Base-by-base conservation (phyloP, 2,329 filamentous ascomycete species). In the Aspergillus intermedius region DNA sequence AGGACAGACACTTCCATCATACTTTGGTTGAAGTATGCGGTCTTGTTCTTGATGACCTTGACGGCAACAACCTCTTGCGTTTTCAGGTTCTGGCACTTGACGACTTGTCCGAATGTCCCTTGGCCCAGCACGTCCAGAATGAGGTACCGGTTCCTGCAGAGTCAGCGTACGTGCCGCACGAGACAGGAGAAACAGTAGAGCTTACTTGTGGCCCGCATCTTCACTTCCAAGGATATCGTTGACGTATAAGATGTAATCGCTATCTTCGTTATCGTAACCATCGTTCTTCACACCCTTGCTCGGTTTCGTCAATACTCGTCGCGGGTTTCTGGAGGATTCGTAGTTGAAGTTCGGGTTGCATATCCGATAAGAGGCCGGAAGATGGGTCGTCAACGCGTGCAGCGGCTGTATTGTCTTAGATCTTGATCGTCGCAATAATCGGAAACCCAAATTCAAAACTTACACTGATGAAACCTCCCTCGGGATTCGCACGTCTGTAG, bases 1-100 rank as follows among this genome's bases (percentile, higher is more conserved):
- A 98, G 77, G 21, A 98, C 93, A 1, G 93, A 98, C 28, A 98
- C 93, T 67, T 98, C 93, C 93, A 98, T 98, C 93, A 98, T 98
- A 70, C 93, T 97, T 71, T 98, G 93, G 66, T 98, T 98, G 76
- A 98, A 98, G 70, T 98, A 98, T 34, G 93, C 93, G 1, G 93
- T 98, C 62, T 91, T 85, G 71, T 98, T 98, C 74, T 98, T 98
- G 74, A 98, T 93, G 47, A 98, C 93, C 73, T 98, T 98, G 58
- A 98, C 93, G 3, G 93, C 93, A 41, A 98, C 93, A 35, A 98
- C 93, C 71, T 98, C 93, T 68, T 96, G 91, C 0, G 93, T 97
- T 74, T 95, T 96, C 60, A 98, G 73, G 62, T 98, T 98, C 69
- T 98, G 93, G 66, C 93, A 98, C 70, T 98, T 98, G 52, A 98